Evolutionary conservation across 768 basidiomycete species (phyloP), one percentile per base, ranked within the genome.

Genomic region (Lactarius vividus): DNA sequence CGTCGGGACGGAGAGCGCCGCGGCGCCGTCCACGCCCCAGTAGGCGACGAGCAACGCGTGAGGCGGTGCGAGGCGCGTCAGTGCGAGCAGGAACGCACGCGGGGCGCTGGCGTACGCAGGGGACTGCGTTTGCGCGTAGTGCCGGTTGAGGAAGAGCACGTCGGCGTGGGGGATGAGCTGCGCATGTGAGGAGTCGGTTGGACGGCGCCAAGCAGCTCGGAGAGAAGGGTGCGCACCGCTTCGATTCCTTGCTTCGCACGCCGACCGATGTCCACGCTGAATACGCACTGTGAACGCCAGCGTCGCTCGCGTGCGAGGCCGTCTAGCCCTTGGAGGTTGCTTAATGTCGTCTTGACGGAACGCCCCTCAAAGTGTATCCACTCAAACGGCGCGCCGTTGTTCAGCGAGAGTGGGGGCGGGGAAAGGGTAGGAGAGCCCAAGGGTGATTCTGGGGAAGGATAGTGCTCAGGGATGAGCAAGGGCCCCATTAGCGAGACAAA

Each of bases 301-400:
- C 88, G 91, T 33, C 89, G 83, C 72, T 94, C 92, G 3, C 87
- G 83, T 5, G 91, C 91, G 39, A 94, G 84, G 11, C 91, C 89
- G 69, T 94, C 92, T 53, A 94, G 70, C 7, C 92, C 92, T 33
- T 85, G 81, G 35, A 94, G 84, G 72, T 94, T 94, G 70, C 80
- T 86, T 31, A 91, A 75, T 4, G 91, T 94, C 11, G 89, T 91
- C 75, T 89, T 91, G 37, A 89, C 86, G 0, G 84, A 88, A 2
- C 92, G 80, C 4, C 91, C 92, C 71, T 94, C 92, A 66, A 94
- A 90, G 72, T 94, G 91, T 7, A 94, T 76, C 89, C 92, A 92
- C 70, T 94, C 90, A 61, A 94, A 89, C 0, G 91, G 92, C 0
- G 91, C 89, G 71, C 60, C 57, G 72, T 72, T 26, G 74, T 74